Base-by-base conservation (phyloP, 495 filamentous ascomycete species). In the Talaromyces proteolyticus region DNA sequence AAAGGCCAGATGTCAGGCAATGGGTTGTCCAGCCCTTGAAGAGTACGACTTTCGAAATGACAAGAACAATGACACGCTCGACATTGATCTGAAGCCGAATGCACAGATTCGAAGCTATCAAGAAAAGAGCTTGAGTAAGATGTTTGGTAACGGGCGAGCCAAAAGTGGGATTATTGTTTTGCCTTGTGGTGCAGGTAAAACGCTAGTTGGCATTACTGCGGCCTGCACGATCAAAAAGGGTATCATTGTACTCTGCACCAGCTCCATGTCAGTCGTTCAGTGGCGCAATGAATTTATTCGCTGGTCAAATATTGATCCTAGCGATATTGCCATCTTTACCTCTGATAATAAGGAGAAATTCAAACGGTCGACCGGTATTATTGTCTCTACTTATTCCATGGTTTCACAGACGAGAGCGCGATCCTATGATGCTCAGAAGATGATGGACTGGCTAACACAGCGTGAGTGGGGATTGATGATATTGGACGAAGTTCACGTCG, bases 41-140 rank as follows among this genome's bases (percentile, higher is more conserved):
- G 93, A 99, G 64, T 97, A 99, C 65, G 94, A 97, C 60, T 97
- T 96, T 64, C 79, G 91, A n/a, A 92, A 92, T 54, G 94, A 99
- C 62, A 79, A 86, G 25, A 74, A 82, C 50, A 99, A 97, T 59
- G 78, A 91, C 0, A 94, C 87, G 41, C 72, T 97, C 2, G 89
- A 96, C 45, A 97, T 99, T 55, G 91, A 96, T 63, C 72, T 95
- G 41, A 85, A 82, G 59, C 89, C 91, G 2, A 82, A 80, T 58
- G 88, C 88, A 0, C 83, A 87, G 58, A 96, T 95, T 58, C 84
- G 90, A 60, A 84, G 80, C 55, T 97, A 97, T 58, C 94, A 99
- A 67, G 93, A 99, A 68, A 92, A 95, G 69, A 92, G 88, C 56
- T 75, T 99, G 23, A 91, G 87, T 68, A 97, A 99, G 65, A 97